phyloP scores from a whole-genome alignment of 176 grass and related monocot genomes.

The Ampelocalamus luodianensis region DNA sequence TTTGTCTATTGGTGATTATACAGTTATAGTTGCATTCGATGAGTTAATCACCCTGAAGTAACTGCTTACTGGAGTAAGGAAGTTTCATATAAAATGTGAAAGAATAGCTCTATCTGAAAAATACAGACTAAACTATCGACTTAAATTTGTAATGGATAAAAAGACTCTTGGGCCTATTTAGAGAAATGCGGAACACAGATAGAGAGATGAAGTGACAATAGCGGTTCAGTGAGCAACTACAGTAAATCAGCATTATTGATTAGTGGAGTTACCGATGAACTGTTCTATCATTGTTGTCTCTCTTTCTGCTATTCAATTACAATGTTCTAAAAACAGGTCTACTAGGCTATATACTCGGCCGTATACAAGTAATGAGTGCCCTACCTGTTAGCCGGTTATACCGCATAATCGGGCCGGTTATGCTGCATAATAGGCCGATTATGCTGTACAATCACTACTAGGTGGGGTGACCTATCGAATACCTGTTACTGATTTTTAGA shows the following conservation, averaged over 20 bases:
- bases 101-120: neutral
- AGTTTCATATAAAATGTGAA: neutral
- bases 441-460: no score
- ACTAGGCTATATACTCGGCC: no score
- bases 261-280: neutral
- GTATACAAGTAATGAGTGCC: no score
- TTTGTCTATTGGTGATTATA: neutral
- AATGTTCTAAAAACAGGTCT: no score
- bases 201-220: neutral
- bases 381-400: no score
- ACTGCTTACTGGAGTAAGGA: constrained; percentile 9
- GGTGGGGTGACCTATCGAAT: no score
- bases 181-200: neutral
- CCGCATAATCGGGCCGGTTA: no score
- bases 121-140: neutral
- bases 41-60: neutral
- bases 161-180: neutral
- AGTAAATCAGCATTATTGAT: neutral
- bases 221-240: neutral
- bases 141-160: neutral
- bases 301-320: neutral
- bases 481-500: no score
- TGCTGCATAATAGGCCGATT: no score
- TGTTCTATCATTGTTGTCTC: neutral
- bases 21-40: neutral